Evolutionary conservation across 352 stramenopile species (phyloP).

Genomic region (Phytopythium sindhum): DNA sequence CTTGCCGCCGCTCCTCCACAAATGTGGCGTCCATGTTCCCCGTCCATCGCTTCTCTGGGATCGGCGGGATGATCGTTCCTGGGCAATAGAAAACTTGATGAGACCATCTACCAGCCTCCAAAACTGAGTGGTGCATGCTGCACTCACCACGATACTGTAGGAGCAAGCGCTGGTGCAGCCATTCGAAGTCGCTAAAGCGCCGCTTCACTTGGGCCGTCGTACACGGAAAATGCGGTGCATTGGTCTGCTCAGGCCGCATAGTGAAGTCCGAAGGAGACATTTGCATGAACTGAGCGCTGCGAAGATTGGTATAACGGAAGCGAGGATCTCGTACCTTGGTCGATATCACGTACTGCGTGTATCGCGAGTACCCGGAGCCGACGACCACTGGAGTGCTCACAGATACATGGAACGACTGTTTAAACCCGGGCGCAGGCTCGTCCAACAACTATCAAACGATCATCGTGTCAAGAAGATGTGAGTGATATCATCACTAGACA

Average conservation of each 20-base stretch:
- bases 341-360: slow-evolving; percentile 87
- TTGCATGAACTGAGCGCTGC: not conserved
- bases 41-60: slow-evolving; percentile 86
- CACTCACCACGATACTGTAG: slow-evolving; percentile 67
- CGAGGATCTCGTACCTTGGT: slow-evolving; percentile 55
- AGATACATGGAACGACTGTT: slow-evolving; percentile 61
- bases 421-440: slow-evolving; percentile 32
- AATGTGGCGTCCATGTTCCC: slow-evolving; percentile 89
- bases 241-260: slow-evolving; percentile 34
- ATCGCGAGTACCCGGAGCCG: slow-evolving; percentile 75
- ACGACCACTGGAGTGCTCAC: slow-evolving; percentile 82
- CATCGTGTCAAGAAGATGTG: not conserved
- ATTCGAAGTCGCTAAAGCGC: slow-evolving; percentile 89
- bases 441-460: slow-evolving; percentile 44
- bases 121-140: not conserved
- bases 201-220: slow-evolving; percentile 74
- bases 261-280: not conserved
- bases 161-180: slow-evolving; percentile 80
- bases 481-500: not conserved
- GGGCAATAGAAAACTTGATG: not conserved
- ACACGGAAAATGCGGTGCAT: slow-evolving; percentile 63
- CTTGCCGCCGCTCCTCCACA: slow-evolving; percentile 84
- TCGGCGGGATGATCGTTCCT: slow-evolving; percentile 86
- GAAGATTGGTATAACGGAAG: not conserved
- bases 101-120: not conserved